These are phyloP conservation scores for Centella asiatica DNA, from an alignment of 129 eudicot genomes.

Conservation along the genomic window DNA sequence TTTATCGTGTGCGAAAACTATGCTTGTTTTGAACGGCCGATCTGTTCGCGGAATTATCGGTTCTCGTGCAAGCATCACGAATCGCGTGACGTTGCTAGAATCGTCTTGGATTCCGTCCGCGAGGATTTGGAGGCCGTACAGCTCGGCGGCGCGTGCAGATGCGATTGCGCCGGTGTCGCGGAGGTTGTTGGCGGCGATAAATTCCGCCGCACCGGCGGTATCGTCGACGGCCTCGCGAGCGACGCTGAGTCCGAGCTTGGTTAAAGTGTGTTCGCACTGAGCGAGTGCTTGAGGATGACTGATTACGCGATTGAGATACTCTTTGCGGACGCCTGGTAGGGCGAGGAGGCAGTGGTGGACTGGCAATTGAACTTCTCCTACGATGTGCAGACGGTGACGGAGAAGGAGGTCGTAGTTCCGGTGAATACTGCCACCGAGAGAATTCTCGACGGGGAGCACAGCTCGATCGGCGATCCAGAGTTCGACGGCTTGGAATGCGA, in stretches of 20 bases:
- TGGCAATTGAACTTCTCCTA: slow-evolving; percentile 78
- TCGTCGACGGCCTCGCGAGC: slow-evolving; percentile 83
- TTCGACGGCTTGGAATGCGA: slow-evolving; percentile 82
- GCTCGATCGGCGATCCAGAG: slow-evolving; percentile 92
- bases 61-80: slow-evolving; percentile 86
- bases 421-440: slow-evolving; percentile 85
- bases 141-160: slow-evolving; percentile 81
- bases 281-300: slow-evolving; percentile 90
- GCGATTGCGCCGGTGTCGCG: slow-evolving; percentile 89
- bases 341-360: slow-evolving; percentile 81
- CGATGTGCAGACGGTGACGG: slow-evolving; percentile 89
- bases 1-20: slow-evolving; percentile 75
- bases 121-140: slow-evolving; percentile 60
- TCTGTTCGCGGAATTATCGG: slow-evolving; percentile 81
- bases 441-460: slow-evolving; percentile 72
- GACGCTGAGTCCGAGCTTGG: slow-evolving; percentile 52
- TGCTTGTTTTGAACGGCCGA: slow-evolving; percentile 88
- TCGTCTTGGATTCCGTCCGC: slow-evolving; percentile 95
- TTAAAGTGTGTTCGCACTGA: slow-evolving; percentile 74
- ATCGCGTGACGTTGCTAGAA: slow-evolving; percentile 66
- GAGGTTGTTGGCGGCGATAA: slow-evolving; percentile 46
- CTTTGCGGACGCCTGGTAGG: slow-evolving; percentile 66
- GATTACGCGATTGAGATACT: slow-evolving; percentile 64
- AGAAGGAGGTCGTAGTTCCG: slow-evolving; percentile 85
- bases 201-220: slow-evolving; percentile 93